These are phyloP conservation scores for Fusarium vanettenii DNA, from an alignment of 2,329 filamentous ascomycete species.

Conservation along the genomic window DNA sequence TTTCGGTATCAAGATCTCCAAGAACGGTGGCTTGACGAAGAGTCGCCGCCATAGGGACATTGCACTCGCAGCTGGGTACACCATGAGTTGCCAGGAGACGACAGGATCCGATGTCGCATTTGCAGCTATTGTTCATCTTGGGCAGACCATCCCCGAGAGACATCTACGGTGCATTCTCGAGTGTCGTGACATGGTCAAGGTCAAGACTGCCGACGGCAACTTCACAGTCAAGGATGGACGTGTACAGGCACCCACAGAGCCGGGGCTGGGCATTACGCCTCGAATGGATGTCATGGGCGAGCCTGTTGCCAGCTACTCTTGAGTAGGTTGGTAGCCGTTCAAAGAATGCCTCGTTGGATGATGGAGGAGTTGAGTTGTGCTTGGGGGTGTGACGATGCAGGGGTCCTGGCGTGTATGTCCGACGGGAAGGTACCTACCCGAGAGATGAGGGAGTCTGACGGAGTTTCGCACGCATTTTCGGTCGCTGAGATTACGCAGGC, in stretches of 20 bases:
- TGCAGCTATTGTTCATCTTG: slow-evolving; percentile 31
- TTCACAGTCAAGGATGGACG: slow-evolving; percentile 26
- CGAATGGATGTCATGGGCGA: slow-evolving; percentile 30
- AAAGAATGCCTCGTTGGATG: neutral
- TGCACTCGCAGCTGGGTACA: slow-evolving; percentile 30
- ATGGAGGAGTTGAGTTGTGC: neutral
- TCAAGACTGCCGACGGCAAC: slow-evolving; percentile 29
- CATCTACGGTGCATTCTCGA: slow-evolving; percentile 32
- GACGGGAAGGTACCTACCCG: neutral
- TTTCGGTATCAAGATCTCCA: slow-evolving; percentile 34
- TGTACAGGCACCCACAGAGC: slow-evolving; percentile 22
- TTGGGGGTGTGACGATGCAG: neutral
- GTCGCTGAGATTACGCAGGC: neutral
- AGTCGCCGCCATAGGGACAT: slow-evolving; percentile 31
- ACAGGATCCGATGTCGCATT: slow-evolving; percentile 31
- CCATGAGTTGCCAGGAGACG: slow-evolving; percentile 32
- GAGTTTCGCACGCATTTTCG: neutral
- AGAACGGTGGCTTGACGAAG: slow-evolving; percentile 31
- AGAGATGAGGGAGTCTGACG: neutral
- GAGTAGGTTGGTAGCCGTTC: neutral
- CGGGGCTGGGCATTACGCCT: slow-evolving; percentile 22
- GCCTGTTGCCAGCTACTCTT: slow-evolving; percentile 29
- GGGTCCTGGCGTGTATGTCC: neutral
- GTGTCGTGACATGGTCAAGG: slow-evolving; percentile 24
- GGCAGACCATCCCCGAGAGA: slow-evolving; percentile 26